Evolutionary conservation across 257 asterid species (phyloP), one percentile per base, ranked within the genome.

Genomic region (Knoxia roxburghii): DNA sequence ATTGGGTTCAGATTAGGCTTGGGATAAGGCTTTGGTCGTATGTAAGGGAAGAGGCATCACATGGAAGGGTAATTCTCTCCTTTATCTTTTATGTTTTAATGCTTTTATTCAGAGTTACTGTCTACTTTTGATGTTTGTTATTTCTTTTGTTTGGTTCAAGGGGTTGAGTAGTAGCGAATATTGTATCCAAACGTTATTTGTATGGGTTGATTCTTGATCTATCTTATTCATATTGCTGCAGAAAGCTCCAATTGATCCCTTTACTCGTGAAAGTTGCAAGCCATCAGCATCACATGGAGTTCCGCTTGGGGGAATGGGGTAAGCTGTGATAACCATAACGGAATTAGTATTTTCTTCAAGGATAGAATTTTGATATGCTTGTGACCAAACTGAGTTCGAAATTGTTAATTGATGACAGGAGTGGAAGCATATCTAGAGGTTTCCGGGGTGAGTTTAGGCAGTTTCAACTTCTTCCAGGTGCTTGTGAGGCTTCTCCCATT

Each of bases 301-400:
- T 81, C 99, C 99, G 30, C 89, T 94, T 33, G 99, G 99, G 72
- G 99, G 99, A 71, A 90, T 94, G 99, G 99, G 98, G 99, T 94
- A 76, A 82, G 91, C 57, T 14, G 17, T 23, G 3, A 7, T 12
- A 15, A 26, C 45, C 40, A 61, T 12, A 2, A 29, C 3, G 46
- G 51, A 48, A 51, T 11, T 26, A 20, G 18, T 39, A 48, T 46
- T 71, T n/a, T 12, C 45, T 63, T 24, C 24, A n/a, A 7, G 17
- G 10, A 52, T 32, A 13, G 1, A 7, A 20, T 43, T 54, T 52
- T 35, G 27, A 14, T 59, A 50, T 29, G 21, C 45, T 59, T 26
- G 41, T 56, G 61, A 70, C 39, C 50, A 61, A 50, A 32, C 23
- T 69, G 27, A 24, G 17, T 72, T 35, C 71, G 56, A 78, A 61